phyloP scores from a whole-genome alignment of 306 rosid genomes.

The Cucumis hystrix region DNA sequence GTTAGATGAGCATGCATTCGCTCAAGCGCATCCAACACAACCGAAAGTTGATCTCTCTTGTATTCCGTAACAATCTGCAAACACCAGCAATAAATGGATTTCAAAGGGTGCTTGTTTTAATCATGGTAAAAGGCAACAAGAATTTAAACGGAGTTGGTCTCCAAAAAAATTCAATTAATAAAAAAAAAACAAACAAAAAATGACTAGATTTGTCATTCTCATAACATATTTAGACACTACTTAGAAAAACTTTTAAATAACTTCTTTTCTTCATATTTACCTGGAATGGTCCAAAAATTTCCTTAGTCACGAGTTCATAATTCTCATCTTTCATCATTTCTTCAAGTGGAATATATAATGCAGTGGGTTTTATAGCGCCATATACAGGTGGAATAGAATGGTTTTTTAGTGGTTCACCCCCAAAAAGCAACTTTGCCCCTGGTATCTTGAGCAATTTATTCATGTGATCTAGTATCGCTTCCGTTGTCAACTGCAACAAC shows the following conservation, averaged over 20 bases:
- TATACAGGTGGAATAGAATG: constrained; percentile 73
- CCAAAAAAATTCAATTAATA: neutral
- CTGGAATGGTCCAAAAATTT: constrained; percentile 94
- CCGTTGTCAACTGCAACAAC: constrained; percentile 52
- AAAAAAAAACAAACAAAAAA: neutral
- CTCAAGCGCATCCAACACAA: constrained; percentile 74
- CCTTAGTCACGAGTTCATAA: constrained; percentile 76
- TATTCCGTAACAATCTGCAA: constrained; percentile 65
- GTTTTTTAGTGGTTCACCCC: constrained; percentile 59
- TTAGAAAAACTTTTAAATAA: neutral
- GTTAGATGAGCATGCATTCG: constrained; percentile 88
- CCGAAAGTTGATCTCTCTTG: constrained; percentile 47
- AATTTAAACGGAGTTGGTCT: neutral
- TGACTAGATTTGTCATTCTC: neutral
- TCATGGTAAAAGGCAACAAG: neutral
- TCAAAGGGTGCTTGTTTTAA: neutral
- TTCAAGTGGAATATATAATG: constrained; percentile 74
- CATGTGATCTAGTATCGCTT: constrained; percentile 63
- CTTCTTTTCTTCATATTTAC: constrained; percentile 21
- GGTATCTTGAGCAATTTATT: constrained; percentile 67
- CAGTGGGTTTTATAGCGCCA: constrained; percentile 86
- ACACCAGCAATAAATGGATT: neutral
- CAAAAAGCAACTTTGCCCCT: constrained; percentile 82
- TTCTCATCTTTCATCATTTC: constrained; percentile 62
- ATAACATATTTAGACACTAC: neutral